Evolutionary conservation across 2,329 filamentous ascomycete genomes (phyloP).

Genomic region (Fusarium pseudograminearum): DNA sequence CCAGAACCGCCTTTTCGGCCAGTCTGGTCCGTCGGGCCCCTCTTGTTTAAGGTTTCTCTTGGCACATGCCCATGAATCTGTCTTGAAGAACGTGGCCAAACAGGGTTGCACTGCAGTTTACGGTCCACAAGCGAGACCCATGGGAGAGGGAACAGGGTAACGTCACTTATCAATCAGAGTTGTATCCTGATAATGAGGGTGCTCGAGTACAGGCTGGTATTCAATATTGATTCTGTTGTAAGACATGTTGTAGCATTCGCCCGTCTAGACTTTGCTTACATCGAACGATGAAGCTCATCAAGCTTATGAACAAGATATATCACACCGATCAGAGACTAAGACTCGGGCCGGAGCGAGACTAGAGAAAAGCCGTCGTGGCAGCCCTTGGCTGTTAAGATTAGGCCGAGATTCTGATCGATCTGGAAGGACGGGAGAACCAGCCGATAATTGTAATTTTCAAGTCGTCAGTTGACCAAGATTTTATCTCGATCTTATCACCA

Average conservation of each 20-base stretch:
- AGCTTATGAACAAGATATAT: not conserved
- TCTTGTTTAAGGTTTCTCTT: slow-evolving; percentile 5
- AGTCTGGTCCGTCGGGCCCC: slow-evolving; percentile 6
- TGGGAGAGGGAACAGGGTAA: not conserved
- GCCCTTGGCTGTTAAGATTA: not conserved
- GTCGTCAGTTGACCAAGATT: slow-evolving; percentile 7
- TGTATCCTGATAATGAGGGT: not conserved
- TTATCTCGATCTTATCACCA: not conserved
- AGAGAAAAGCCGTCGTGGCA: not conserved
- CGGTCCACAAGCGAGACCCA: not conserved
- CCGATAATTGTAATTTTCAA: not conserved
- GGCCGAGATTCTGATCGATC: not conserved
- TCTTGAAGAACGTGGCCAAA: not conserved
- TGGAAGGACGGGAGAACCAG: slow-evolving; percentile 9
- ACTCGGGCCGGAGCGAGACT: slow-evolving; percentile 5
- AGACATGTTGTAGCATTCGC: not conserved
- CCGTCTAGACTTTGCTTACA: not conserved
- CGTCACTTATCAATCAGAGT: not conserved
- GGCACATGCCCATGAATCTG: slow-evolving; percentile 7
- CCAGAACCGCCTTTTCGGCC: not conserved
- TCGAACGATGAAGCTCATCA: not conserved
- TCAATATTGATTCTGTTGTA: slow-evolving; percentile 1
- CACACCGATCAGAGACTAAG: not conserved
- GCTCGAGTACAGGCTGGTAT: not conserved
- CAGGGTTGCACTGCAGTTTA: slow-evolving; percentile 15